Base-by-base conservation (phyloP, 2,329 filamentous ascomycete species). In the Ophiostoma populinum region DNA sequence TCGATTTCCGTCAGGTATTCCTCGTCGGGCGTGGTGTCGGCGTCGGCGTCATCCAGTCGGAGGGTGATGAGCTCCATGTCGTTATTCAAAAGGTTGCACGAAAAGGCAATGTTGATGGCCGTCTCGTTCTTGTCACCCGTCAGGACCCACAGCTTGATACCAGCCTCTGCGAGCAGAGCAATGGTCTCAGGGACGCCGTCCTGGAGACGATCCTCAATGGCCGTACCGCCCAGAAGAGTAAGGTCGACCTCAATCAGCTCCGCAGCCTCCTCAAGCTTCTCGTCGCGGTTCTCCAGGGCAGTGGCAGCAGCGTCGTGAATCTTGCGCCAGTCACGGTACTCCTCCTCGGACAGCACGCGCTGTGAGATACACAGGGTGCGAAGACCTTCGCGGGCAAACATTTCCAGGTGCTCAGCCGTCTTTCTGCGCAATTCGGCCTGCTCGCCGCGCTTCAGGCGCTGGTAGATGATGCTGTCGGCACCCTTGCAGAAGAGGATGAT, bases 101-200 rank as follows among this genome's bases (percentile, higher is more conserved):
- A 98, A 57, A 95, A 98, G 3, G 90, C 90, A 51, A 98, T 98
- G 59, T 98, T 98, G 72, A 98, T 98, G 39, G 92, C 90, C 17
- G 90, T 98, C 58, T 98, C 90, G 21, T 95, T 87, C 57, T 95
- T 98, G 65, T 98, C 90, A 43, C 92, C 90, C 12, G 90, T 98
- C 44, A 98, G 62, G 36, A 98, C 90, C 90, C 90, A 98, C 7
- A 98, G 70, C 57, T 98, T 98, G 57, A 98, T 94, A 53, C 92
- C 92, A 36, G 90, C 90, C 49, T 85, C 74, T 20, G 79, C 87
- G 35, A 98, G 73, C 29, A 98, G 61, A 34, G 79, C 80, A 47
- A 98, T 98, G 0, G 90, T 87, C 51, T 95, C 90, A 6, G 90
- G 90, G 4, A 98, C 90, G 40, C 87, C 90, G 47, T 98, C 90